Percentiles rank a stretch among this genome's conserved stretches.
phyloP scores from a whole-genome alignment of 225 moss, liverwort and hornwort species.

The Pleurozium schreberi region DNA sequence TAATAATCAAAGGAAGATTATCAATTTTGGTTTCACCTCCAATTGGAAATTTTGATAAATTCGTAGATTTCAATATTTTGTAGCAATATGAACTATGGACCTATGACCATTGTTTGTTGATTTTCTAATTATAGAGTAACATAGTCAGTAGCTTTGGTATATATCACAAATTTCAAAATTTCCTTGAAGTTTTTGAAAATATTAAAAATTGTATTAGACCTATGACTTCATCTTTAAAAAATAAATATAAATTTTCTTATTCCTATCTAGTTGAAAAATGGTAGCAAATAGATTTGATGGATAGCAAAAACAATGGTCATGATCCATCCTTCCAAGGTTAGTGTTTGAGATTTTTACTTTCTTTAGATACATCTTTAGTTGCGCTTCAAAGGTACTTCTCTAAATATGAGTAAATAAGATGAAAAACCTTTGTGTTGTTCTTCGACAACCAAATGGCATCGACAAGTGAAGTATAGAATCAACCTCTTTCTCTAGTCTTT shows the following conservation, averaged over 20 bases:
- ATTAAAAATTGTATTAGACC: not conserved
- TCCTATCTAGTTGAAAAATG: not conserved
- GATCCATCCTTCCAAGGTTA: accelerated
- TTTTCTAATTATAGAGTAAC: not conserved
- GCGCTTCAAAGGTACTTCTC: accelerated
- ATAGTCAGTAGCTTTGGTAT: accelerated
- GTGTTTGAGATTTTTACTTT: not conserved
- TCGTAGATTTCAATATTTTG: not conserved
- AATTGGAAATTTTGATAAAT: not conserved
- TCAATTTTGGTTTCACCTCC: not conserved
- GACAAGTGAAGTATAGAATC: not conserved
- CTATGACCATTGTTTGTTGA: not conserved
- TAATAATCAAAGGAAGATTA: no score
- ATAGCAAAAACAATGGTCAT: not conserved
- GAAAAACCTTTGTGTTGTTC: not conserved
- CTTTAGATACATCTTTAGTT: not conserved
- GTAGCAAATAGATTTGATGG: not conserved
- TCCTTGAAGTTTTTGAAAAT: no score
- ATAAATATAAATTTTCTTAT: not conserved
- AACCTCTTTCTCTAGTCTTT: not conserved
- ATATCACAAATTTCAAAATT: no score
- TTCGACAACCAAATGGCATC: not conserved
- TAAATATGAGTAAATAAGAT: not conserved
- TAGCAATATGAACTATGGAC: not conserved
- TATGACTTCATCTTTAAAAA: not conserved